Conservation (phyloP, 495 filamentous ascomycete genomes). For the Chaetomidium leptoderma region DNA sequence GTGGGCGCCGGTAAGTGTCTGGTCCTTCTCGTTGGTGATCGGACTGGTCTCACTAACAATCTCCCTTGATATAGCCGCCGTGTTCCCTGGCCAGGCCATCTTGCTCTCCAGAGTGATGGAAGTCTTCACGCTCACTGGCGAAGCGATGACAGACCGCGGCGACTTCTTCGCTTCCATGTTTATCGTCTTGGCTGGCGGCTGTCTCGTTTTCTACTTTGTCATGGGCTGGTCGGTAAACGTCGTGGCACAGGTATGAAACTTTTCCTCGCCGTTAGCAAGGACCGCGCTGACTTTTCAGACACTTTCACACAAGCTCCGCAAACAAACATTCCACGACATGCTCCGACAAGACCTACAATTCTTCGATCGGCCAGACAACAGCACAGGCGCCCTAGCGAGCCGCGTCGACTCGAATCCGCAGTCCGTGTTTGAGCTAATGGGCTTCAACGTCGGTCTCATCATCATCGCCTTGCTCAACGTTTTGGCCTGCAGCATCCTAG, state of each 20-base stretch:
- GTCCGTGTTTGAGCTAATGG: conserved; percentile 79
- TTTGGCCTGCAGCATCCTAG: conserved; percentile 60
- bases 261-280: no score
- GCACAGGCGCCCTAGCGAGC: conserved; percentile 71
- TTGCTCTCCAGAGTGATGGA: conserved; percentile 34
- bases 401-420: conserved; percentile 49
- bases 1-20: conserved; percentile 14
- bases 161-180: conserved; percentile 58
- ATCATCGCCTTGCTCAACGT: conserved; percentile 72
- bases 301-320: conserved; percentile 71
- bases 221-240: conserved; percentile 46
- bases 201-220: conserved; percentile 38
- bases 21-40: no score
- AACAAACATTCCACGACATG: conserved; percentile 71
- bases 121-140: conserved; percentile 26
- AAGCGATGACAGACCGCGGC: conserved; percentile 30
- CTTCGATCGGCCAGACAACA: conserved; percentile 76
- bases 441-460: conserved; percentile 79
- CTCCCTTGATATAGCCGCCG: conserved; percentile 12
- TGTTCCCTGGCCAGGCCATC: conserved; percentile 37
- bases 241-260: conserved; percentile 22
- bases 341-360: conserved; percentile 90
- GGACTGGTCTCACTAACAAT: neutral
- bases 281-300: conserved; percentile 6
- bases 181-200: conserved; percentile 45